Evolutionary conservation across 768 basidiomycete species (phyloP), one percentile per base, ranked within the genome.

Genomic region (Cyclocybe aegerita): DNA sequence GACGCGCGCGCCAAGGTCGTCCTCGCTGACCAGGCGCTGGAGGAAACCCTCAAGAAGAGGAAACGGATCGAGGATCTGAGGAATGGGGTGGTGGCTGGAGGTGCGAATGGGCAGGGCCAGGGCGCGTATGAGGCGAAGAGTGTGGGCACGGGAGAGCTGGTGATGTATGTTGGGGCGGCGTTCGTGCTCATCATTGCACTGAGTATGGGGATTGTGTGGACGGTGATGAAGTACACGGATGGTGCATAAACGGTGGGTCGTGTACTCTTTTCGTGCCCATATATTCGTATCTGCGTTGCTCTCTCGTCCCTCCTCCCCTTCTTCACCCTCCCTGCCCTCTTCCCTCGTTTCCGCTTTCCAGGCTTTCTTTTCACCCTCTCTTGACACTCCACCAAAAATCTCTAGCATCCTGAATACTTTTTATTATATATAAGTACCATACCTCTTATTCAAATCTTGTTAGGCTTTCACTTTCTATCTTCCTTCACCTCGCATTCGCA

Each of bases 1-100:
- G 88, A 90, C 64, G 74, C 81, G 10, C 83, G 89, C 12, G 74
- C 83, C 2, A 66, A 65, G 3, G 73, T 88, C 29, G 67, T 79
- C 33, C 60, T 72, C 31, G 48, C 65, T 35, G 73, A 81, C 55
- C 70, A 81, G 55, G 66, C 75, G 55, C 68, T 70, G 45, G 73
- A 76, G 15, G 55, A 66, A 4, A 68, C 65, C 35, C 61, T 72
- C n/a, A 50, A 60, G 10, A 61, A 59, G 50, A 65, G 63, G 54
- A 62, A 62, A 46, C 67, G 69, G 8, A 39, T 67, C 4, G 67
- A 67, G 48, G 58, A 62, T 14, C 44, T 69, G 14, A 54, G 62
- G 9, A 57, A 60, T 15, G 61, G 59, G 33, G 47, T 42, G 29
- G 47, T 32, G 43, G 49, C 33, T 23, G 39, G 37, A 17, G 30